phyloP scores from a whole-genome alignment of 768 basidiomycete species.

The Tubosaeta sp. region DNA sequence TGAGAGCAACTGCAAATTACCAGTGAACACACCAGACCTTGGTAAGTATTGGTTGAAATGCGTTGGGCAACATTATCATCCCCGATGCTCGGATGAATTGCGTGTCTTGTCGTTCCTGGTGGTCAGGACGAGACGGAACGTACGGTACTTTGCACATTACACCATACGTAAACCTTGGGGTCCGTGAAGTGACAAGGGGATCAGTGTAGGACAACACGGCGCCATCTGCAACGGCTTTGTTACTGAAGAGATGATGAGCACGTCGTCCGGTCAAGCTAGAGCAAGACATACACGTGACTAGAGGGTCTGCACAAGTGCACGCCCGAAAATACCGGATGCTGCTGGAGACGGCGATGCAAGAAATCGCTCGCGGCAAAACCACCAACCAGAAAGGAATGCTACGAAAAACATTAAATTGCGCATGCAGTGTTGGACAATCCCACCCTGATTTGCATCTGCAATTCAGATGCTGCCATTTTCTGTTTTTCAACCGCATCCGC shows the following conservation, averaged over 20 bases:
- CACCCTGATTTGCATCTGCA: conserved; percentile 27
- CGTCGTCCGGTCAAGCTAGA: too few species aligned
- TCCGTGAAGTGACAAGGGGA: too few species aligned
- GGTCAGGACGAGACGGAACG: conserved; percentile 12
- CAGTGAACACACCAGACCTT: conserved; percentile 16
- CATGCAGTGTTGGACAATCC: background rate
- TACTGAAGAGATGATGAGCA: conserved; percentile 19
- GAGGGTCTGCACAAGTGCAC: conserved; percentile 45
- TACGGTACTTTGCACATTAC: background rate
- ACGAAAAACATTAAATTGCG: background rate
- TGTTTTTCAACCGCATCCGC: conserved; percentile 32
- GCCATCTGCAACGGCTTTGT: conserved; percentile 49
- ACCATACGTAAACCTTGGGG: conserved; percentile 12
- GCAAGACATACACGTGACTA: conserved; percentile 41
- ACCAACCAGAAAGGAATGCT: conserved; percentile 46
- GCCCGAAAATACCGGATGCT: conserved; percentile 28
- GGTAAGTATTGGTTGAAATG: conserved; percentile 35
- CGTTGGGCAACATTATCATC: conserved; percentile 23
- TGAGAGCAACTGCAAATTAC: background rate
- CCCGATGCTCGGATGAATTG: conserved; percentile 26
- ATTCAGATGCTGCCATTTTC: conserved; percentile 10
- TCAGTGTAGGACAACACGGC: too few species aligned
- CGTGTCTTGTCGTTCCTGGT: conserved; percentile 28
- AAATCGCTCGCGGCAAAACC: conserved; percentile 38
- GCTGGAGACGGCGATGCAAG: conserved; percentile 17